These are phyloP conservation scores for Phaeosphaeriaceae sp. DNA, from an alignment of 2,329 filamentous ascomycete genomes.

Conservation along the genomic window DNA sequence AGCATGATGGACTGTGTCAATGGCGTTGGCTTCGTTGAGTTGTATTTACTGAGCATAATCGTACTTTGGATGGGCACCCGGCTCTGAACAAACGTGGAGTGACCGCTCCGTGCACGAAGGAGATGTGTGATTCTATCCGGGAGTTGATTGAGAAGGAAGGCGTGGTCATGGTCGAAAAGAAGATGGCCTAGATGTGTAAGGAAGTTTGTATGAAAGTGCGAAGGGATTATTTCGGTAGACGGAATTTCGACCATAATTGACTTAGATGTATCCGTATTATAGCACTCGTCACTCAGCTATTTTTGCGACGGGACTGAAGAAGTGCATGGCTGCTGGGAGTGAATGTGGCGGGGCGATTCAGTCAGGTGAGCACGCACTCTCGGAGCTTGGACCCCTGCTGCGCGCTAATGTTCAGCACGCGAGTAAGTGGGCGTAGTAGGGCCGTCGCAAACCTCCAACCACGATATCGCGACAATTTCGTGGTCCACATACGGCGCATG, in stretches of 20 bases:
- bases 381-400: constrained; percentile 1
- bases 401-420: constrained; percentile 22
- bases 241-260: too few relatives aligned
- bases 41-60: too few relatives aligned
- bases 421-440: constrained; percentile 2
- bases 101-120: not conserved
- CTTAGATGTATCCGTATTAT: too few relatives aligned
- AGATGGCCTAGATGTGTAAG: too few relatives aligned
- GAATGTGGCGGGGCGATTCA: constrained; percentile 21
- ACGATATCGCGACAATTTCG: not conserved
- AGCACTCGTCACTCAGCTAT: too few relatives aligned
- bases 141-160: not conserved
- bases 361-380: constrained; percentile 27
- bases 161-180: not conserved
- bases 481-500: constrained; percentile 4
- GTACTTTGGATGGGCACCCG: not conserved
- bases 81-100: not conserved
- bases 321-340: too few relatives aligned
- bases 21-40: too few relatives aligned
- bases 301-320: too few relatives aligned
- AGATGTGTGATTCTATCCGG: not conserved
- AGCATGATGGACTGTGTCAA: too few relatives aligned
- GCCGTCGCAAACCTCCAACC: not conserved
- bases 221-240: too few relatives aligned
- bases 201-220: too few relatives aligned